Evolutionary conservation across 805 yeast species (phyloP).

Genomic region (Lipomyces yamanashiensis): DNA sequence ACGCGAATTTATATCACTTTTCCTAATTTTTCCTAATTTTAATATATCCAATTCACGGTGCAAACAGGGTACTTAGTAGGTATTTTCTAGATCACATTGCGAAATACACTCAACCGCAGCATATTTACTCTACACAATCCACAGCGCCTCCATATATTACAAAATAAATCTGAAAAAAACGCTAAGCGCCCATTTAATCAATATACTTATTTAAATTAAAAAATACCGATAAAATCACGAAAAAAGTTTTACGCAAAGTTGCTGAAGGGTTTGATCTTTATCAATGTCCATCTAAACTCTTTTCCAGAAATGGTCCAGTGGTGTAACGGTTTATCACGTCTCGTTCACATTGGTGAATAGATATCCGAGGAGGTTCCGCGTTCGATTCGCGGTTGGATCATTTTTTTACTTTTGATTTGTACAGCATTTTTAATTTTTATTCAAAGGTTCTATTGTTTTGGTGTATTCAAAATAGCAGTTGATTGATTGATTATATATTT

Average conservation of each 20-base stretch:
- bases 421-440: neutral
- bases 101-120: too few relatives aligned
- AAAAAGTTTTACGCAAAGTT: neutral
- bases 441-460: neutral
- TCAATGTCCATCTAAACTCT: neutral
- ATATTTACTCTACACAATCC: too few relatives aligned
- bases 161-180: too few relatives aligned
- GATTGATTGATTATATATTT: too few relatives aligned
- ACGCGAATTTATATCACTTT: too few relatives aligned
- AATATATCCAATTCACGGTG: too few relatives aligned
- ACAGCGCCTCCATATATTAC: too few relatives aligned
- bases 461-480: neutral
- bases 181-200: too few relatives aligned
- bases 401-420: neutral
- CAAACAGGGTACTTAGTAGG: too few relatives aligned
- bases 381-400: conserved; percentile 39
- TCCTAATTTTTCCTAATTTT: too few relatives aligned
- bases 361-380: conserved; percentile 39
- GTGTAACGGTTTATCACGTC: conserved; percentile 38
- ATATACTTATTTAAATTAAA: too few relatives aligned
- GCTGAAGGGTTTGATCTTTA: neutral
- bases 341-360: conserved; percentile 35
- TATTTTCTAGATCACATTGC: too few relatives aligned
- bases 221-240: neutral
- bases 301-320: conserved; percentile 30